A percentile compares a stretch with the other conserved stretches of the same genome.
phyloP scores from a whole-genome alignment of 768 basidiomycete genomes.

The Kwoniella dejecticola region DNA sequence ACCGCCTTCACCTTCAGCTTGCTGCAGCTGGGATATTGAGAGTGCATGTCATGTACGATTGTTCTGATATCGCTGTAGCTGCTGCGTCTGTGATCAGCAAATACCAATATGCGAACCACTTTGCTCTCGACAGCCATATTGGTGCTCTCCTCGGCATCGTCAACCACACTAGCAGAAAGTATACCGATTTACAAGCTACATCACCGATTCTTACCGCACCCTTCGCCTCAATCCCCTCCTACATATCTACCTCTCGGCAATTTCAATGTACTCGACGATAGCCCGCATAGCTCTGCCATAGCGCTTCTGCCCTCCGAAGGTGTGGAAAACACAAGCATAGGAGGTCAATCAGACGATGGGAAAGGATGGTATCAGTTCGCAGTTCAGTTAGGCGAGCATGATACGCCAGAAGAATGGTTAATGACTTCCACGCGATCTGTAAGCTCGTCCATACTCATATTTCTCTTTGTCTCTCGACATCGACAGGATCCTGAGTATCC shows the following conservation, averaged over 20 bases:
- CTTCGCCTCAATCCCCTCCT: background rate
- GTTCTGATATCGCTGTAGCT: too few relatives aligned
- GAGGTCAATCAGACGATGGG: constrained; percentile 9
- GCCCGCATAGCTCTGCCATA: too few relatives aligned
- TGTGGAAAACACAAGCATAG: background rate
- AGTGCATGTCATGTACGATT: too few relatives aligned
- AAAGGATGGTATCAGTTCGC: constrained; percentile 44
- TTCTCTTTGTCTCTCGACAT: too few relatives aligned
- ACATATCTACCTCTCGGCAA: constrained; percentile 7
- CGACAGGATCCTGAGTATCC: too few relatives aligned
- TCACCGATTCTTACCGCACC: constrained; percentile 18
- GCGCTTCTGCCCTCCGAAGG: background rate
- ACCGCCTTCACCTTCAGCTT: background rate
- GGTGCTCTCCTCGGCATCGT: background rate
- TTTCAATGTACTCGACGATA: background rate
- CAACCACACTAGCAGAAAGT: background rate
- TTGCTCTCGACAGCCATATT: background rate
- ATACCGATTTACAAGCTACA: constrained; percentile 6
- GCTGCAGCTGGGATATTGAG: too few relatives aligned
- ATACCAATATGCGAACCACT: too few relatives aligned
- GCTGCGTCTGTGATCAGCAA: too few relatives aligned
- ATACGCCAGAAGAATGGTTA: constrained; percentile 22
- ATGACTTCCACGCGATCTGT: constrained; percentile 33
- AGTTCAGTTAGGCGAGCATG: constrained; percentile 14
- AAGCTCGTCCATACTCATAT: too few relatives aligned